Evolutionary conservation across 1,139 yeast species (phyloP), one percentile per base, ranked within the genome.

Genomic region (Pichia terricola): DNA sequence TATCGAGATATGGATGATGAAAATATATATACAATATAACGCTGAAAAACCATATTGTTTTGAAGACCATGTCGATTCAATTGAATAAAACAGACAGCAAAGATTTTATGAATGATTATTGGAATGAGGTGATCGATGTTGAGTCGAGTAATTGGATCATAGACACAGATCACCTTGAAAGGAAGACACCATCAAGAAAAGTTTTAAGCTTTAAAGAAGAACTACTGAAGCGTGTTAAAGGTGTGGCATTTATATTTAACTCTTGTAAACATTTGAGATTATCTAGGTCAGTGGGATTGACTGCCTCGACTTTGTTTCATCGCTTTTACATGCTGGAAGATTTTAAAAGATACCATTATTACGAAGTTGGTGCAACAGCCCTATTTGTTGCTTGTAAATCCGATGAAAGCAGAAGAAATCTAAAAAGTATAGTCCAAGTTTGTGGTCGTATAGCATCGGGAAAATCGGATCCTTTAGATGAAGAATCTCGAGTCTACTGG

Each of bases 351-450:
- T 63, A 60, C 50, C 79, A 73, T 49, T 60, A 59, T 42, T 63
- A 57, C 45, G 70, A 73, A 45, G 64, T 69, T 31, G 78, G 70
- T 0, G 77, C 75, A 1, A 67, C 77, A 2, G 60, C 72, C 33
- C 51, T 75, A 31, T 73, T 75, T 52, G 58, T 75, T 28, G 78
- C 79, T 2, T 67, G 75, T 43, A 75, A 75, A 48, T 66, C 72
- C 7, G 77, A 73, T 45, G 80, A 75, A 47, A 64, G 73, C 28
- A 66, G 70, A 40, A 63, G 80, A 34, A 60, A 68, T 41, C 55
- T 74, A 28, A 56, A 68, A 39, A 78, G 73, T 45, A 65, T 75
- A 4, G 73, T 72, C 11, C 60, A 67, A 28, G 65, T 68, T 4
- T 69, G 75, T 50, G 71, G 75, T 4, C 64, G 65, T 42, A 63